These are phyloP conservation scores for Aphanomyces invadans DNA, from an alignment of 352 stramenopile species.

Conservation along the genomic window DNA sequence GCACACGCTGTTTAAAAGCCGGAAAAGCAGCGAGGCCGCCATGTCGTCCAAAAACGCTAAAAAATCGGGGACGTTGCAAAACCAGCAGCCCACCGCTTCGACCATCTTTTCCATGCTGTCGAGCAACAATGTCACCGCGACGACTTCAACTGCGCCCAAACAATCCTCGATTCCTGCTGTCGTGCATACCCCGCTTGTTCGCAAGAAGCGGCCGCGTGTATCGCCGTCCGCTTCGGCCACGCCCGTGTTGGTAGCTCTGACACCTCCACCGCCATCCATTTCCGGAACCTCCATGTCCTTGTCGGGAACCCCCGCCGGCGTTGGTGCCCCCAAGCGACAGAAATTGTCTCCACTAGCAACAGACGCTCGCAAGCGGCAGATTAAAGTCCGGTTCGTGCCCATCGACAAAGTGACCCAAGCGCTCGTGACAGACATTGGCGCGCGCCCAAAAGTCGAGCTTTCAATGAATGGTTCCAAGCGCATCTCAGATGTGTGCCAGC, in stretches of 20 bases:
- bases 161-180: no score
- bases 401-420: slow-evolving; percentile 51
- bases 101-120: no score
- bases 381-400: slow-evolving; percentile 78
- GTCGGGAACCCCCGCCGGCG: neutral
- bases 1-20: neutral
- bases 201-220: neutral
- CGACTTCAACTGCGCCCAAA: no score
- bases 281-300: neutral
- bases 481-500: slow-evolving; percentile 60
- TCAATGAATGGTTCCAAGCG: slow-evolving; percentile 73
- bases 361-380: slow-evolving; percentile 55
- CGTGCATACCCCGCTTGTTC: slow-evolving; percentile 1
- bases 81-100: no score
- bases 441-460: slow-evolving; percentile 70
- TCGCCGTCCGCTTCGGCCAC: neutral
- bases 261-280: no score
- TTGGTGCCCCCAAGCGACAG: neutral
- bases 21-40: neutral
- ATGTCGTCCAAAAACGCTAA: slow-evolving; percentile 5
- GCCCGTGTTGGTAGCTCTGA: no score
- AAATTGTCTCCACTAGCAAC: neutral
- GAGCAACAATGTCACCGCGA: no score
- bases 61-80: no score
- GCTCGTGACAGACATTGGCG: slow-evolving; percentile 38